Percentiles rank a stretch among this genome's conserved stretches.
Conservation (phyloP, 192 early-diverging fungal genomes). For the Spizellomyces punctatus region DNA sequence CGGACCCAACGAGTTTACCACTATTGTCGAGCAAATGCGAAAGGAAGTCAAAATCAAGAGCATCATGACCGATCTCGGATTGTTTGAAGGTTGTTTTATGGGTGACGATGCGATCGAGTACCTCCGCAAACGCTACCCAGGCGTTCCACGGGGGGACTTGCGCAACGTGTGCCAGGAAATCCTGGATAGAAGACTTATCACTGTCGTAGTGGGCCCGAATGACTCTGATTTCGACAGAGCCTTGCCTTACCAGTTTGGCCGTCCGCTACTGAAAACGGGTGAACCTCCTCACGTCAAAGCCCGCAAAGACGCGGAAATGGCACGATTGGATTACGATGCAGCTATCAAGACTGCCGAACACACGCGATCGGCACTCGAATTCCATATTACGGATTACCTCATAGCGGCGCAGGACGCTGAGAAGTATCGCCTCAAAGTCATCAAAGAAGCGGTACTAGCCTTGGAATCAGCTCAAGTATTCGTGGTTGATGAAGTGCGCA, state of each 20-base stretch:
- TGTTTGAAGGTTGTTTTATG: conserved; percentile 37
- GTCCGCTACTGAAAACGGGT: conserved; percentile 29
- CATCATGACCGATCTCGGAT: conserved; percentile 34
- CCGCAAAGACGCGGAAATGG: conserved; percentile 34
- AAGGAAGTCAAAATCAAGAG: conserved; percentile 21
- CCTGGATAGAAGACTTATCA: conserved; percentile 20
- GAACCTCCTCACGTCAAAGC: conserved; percentile 38
- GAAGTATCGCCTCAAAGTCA: conserved; percentile 24
- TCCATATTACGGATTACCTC: conserved; percentile 43
- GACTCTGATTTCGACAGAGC: conserved; percentile 21
- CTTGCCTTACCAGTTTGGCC: conserved; percentile 36
- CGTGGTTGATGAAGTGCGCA: conserved; percentile 11
- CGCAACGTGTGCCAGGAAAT: conserved; percentile 22
- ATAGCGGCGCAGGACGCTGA: conserved; percentile 38
- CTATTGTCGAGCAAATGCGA: conserved; percentile 23
- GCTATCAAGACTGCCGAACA: conserved; percentile 37
- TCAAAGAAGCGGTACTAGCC: conserved; percentile 25
- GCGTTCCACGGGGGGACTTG: conserved; percentile 24
- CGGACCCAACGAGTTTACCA: conserved; percentile 10
- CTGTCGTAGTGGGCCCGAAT: conserved; percentile 31
- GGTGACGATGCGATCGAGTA: conserved; percentile 31
- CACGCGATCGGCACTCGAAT: conserved; percentile 40
- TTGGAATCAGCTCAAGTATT: conserved; percentile 24
- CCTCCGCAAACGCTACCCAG: conserved; percentile 29
- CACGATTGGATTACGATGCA: conserved; percentile 24